Percentiles rank a stretch among this genome's conserved stretches.
These are phyloP conservation scores for Blastobotrys arbuscula DNA, from an alignment of 1,139 yeast genomes.

Conservation along the genomic window DNA sequence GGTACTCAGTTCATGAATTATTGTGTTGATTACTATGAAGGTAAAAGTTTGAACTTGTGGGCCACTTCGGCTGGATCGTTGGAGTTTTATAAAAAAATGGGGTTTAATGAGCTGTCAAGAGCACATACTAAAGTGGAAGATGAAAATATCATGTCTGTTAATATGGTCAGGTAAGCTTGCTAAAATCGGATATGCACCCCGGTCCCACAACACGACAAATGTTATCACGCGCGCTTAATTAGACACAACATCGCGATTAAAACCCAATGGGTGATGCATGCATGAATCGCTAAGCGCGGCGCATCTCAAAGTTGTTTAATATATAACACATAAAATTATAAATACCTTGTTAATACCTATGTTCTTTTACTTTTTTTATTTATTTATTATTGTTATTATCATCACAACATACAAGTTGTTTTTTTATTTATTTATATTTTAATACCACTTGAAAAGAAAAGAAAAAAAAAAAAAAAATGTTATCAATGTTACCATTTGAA, in stretches of 20 bases:
- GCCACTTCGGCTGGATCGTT: neutral
- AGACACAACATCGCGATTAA: too few relatives aligned
- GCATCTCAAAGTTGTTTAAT: too few relatives aligned
- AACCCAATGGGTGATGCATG: too few relatives aligned
- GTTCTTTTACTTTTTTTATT: neutral
- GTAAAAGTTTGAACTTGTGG: neutral
- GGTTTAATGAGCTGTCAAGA: neutral
- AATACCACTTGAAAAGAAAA: too few relatives aligned
- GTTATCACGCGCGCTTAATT: neutral
- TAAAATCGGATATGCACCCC: neutral
- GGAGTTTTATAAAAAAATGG: neutral
- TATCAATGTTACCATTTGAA: conserved; percentile 5
- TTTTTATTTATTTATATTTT: too few relatives aligned
- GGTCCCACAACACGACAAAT: neutral
- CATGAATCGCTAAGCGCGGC: too few relatives aligned
- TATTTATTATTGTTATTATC: neutral
- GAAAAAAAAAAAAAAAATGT: neutral
- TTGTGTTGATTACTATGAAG: neutral
- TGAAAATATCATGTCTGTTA: neutral
- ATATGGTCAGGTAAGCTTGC: neutral
- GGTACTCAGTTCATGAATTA: neutral
- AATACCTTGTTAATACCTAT: too few relatives aligned
- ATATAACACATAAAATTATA: too few relatives aligned
- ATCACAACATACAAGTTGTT: neutral
- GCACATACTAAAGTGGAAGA: neutral